These are phyloP conservation scores for Trichosporon sp. DNA, from an alignment of 1,284 basidiomycete species.

Conservation along the genomic window DNA sequence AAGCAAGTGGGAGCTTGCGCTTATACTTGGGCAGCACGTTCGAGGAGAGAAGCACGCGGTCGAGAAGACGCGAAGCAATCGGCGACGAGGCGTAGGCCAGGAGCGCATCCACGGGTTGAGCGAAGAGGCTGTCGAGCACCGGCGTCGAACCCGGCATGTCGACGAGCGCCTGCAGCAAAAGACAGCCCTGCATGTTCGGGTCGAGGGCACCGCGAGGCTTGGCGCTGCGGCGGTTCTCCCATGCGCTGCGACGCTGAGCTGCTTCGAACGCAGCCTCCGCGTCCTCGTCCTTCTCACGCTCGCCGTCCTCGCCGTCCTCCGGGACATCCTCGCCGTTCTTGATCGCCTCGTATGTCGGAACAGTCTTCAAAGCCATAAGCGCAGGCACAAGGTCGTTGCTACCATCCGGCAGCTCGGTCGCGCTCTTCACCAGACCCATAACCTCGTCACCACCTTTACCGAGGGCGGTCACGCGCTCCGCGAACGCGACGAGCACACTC, in stretches of 20 bases:
- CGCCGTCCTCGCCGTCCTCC: slow-evolving; percentile 33
- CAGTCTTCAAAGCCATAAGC: slow-evolving; percentile 65
- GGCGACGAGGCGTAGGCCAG: slow-evolving; percentile 70
- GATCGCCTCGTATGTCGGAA: slow-evolving; percentile 60
- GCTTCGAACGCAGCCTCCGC: slow-evolving; percentile 51
- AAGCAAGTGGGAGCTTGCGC: slow-evolving; percentile 69
- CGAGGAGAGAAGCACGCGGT: slow-evolving; percentile 71
- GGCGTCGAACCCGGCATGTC: slow-evolving; percentile 68
- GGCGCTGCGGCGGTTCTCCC: slow-evolving; percentile 50
- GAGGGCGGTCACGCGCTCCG: slow-evolving; percentile 67
- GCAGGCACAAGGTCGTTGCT: slow-evolving; percentile 65
- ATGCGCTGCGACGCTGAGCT: slow-evolving; percentile 42
- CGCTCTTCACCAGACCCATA: slow-evolving; percentile 64
- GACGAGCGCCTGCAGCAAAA: slow-evolving; percentile 79
- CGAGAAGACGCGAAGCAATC: slow-evolving; percentile 78
- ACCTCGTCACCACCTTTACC: slow-evolving; percentile 49
- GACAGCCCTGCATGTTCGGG: slow-evolving; percentile 79
- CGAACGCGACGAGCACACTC: slow-evolving; percentile 69
- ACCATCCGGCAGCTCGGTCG: slow-evolving; percentile 66
- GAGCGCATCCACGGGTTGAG: slow-evolving; percentile 65
- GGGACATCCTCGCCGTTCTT: slow-evolving; percentile 39
- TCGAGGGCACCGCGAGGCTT: slow-evolving; percentile 57
- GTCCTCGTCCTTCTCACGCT: slow-evolving; percentile 39
- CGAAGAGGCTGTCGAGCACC: slow-evolving; percentile 66
- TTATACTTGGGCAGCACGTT: slow-evolving; percentile 69